A percentile compares a stretch with the other conserved stretches of the same genome.
Conservation (phyloP, 495 filamentous ascomycete species). For the Chaetomium cochliodes region DNA sequence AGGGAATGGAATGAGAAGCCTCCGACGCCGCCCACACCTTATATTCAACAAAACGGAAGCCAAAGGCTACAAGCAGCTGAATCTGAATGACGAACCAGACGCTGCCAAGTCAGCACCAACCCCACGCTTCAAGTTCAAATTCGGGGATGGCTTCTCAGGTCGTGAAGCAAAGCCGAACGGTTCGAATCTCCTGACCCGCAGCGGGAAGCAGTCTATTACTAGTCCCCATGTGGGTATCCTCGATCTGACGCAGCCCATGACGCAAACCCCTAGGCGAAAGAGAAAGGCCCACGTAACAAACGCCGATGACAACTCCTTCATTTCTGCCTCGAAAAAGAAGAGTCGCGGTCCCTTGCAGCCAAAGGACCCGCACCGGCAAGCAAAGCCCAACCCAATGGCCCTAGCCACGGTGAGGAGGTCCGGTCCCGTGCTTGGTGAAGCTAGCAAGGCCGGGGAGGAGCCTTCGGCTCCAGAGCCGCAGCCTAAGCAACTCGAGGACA, state of each 20-base stretch:
- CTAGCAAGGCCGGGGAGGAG: too few relatives aligned
- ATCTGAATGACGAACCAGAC: not conserved
- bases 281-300: not conserved
- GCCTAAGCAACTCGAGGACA: not conserved
- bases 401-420: not conserved
- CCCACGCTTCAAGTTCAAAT: not conserved
- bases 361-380: not conserved
- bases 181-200: constrained; percentile 13
- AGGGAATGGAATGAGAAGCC: constrained; percentile 1
- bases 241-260: constrained; percentile 25
- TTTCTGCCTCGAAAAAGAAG: constrained; percentile 4
- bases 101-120: not conserved
- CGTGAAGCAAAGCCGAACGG: constrained; percentile 29
- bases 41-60: constrained; percentile 26
- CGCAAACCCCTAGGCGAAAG: constrained; percentile 6
- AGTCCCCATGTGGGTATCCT: constrained; percentile 17
- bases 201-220: constrained; percentile 11
- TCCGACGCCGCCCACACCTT: constrained; percentile 25
- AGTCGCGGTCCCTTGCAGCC: not conserved
- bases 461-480: not conserved
- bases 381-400: not conserved
- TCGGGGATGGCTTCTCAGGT: constrained; percentile 32
- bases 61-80: constrained; percentile 27
- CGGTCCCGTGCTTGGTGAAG: not conserved
- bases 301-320: constrained; percentile 24